Base-by-base conservation (phyloP, 148 eudicot species). In the Polygonum maritimum region DNA sequence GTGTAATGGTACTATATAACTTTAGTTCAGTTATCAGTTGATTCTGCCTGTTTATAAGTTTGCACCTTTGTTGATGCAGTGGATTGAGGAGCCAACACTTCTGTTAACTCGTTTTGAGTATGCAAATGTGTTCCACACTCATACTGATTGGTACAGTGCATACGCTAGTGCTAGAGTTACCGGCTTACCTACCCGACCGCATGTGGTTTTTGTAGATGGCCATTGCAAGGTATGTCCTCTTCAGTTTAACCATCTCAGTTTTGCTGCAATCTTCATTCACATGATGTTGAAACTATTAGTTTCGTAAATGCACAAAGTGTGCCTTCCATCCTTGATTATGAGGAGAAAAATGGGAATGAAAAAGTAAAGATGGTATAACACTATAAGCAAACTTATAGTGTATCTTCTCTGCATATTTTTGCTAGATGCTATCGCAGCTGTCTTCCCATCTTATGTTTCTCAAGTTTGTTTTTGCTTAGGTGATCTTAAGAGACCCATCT, bases 11-110 rank as follows among this genome's bases (percentile, higher is more conserved):
- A 33, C 39, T 3, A 11, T 19, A 12, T 1, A 26, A 26, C 31
- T 26, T 26, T 26, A 26, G 0, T 26, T 26, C 31, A 26, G 1
- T 26, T 26, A 19, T 19, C 14, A 26, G 16, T 38, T 60, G 38
- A 60, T 60, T 60, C 15, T 22, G 21, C 21, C 45, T 10, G 44
- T 36, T 44, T 72, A 18, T 48, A 3, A 72, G 35, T 71, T 69
- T 51, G 52, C 48, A 74, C 52, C 58, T 77, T 9, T 77, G 38
- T 81, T 71, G 69, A 77, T 86, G 77, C 92, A 95, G 98, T 95
- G 98, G 98, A 78, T 95, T 79, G 96, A 95, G 81, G 97, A 95
- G 83, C 97, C 98, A 52, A 88, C 97, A 19, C 85, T 95, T 83
- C 76, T 95, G 54, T 78, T 95, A 63, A 95, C 97, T 4, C 94